phyloP scores from a whole-genome alignment of 2,329 filamentous ascomycete species.

The Aspergillus alliaceus region DNA sequence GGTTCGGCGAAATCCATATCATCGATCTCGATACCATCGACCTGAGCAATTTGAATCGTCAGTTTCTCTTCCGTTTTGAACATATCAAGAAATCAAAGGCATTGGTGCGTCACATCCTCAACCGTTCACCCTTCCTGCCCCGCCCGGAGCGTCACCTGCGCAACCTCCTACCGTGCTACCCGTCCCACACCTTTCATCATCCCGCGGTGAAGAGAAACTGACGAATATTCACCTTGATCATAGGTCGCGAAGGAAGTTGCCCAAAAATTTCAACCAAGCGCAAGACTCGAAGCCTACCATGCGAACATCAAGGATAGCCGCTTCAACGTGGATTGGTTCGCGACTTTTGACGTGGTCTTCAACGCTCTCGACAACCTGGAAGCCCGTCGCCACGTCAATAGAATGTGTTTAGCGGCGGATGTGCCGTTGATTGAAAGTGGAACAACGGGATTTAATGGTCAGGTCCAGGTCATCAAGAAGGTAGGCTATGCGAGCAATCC shows the following conservation, averaged over 20 bases:
- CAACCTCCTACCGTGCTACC: not conserved
- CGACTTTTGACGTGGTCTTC: constrained; percentile 80
- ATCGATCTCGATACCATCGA: constrained; percentile 99
- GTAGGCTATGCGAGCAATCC: constrained; percentile 29
- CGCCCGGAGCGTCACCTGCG: not conserved
- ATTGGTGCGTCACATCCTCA: constrained; percentile 58
- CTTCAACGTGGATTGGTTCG: constrained; percentile 89
- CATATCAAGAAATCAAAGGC: constrained; percentile 98
- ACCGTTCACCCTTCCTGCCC: constrained; percentile 8
- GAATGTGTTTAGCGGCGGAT: constrained; percentile 91
- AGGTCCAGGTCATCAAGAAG: constrained; percentile 95
- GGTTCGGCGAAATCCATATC: constrained; percentile 90
- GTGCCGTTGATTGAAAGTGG: constrained; percentile 93
- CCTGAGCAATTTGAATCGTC: constrained; percentile 93
- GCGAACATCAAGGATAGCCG: constrained; percentile 89
- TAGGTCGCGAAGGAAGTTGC: constrained; percentile 92
- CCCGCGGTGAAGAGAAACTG: constrained; percentile 8
- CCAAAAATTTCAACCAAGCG: constrained; percentile 82
- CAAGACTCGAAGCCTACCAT: constrained; percentile 84
- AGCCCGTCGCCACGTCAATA: constrained; percentile 90
- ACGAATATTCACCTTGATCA: constrained; percentile 9
- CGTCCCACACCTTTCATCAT: not conserved
- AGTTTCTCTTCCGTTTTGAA: constrained; percentile 94
- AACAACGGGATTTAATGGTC: constrained; percentile 95
- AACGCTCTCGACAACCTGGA: constrained; percentile 97